Percentiles rank a stretch among this genome's conserved stretches.
These are phyloP conservation scores for Quercus phellos DNA, from an alignment of 331 rosid genomes.

Conservation along the genomic window DNA sequence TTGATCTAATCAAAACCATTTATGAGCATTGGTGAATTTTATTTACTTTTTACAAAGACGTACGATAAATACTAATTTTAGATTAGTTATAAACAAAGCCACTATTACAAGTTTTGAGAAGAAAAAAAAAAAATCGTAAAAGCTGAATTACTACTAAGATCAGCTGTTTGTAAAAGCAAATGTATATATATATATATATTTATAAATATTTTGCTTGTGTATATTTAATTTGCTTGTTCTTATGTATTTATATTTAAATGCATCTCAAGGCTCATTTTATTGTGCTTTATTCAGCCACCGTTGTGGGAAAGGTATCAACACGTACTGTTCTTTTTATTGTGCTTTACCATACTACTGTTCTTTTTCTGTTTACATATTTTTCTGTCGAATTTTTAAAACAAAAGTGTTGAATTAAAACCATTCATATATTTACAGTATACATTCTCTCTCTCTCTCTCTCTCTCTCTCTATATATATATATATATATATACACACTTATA, in stretches of 20 bases:
- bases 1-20: slow-evolving; percentile 26
- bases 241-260: slow-evolving; percentile 5
- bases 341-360: no score
- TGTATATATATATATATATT: no score
- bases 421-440: no score
- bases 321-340: no score
- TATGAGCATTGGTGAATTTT: slow-evolving; percentile 59
- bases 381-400: no score
- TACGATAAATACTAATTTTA: not conserved
- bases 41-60: not conserved
- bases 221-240: not conserved
- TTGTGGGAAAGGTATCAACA: slow-evolving; percentile 75
- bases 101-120: not conserved
- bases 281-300: slow-evolving; percentile 55
- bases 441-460: no score
- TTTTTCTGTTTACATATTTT: no score
- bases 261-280: not conserved
- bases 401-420: no score
- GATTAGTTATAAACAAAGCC: not conserved
- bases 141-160: not conserved
- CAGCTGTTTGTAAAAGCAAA: no score
- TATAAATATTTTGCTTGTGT: not conserved
- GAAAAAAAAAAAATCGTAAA: not conserved
- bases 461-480: no score
- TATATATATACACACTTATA: no score